Base-by-base conservation (phyloP, 768 basidiomycete species). In the Botryobasidium botryosum region DNA sequence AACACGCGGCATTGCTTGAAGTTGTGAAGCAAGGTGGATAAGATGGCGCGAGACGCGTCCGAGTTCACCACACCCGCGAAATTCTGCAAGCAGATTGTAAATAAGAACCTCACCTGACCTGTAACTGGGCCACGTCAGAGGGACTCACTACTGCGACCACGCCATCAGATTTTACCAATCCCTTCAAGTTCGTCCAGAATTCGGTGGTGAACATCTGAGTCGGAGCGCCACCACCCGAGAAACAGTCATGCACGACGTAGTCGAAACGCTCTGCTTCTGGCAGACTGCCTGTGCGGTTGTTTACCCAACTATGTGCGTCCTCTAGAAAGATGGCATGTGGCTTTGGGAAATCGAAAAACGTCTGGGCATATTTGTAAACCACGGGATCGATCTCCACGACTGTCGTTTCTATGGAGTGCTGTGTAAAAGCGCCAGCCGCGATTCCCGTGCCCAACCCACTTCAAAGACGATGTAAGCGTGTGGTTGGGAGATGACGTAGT, bases 361-460 rank as follows among this genome's bases (percentile, higher is more conserved):
- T 64, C 23, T 72, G 69, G 13, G 91, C 87, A 23, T 81, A 86
- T 12, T 73, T 64, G 57, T 91, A 90, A 17, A 97, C 90, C 1
- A 74, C 79, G 29, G 85, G 84, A 57, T 96, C 92, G 48, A 92
- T 83, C 60, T 97, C 92, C n/a, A 91, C 72, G 39, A 92, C 71
- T 1, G 87, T 85, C 4, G 80, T 78, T 5, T 69, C 64, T 21
- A 91, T 62, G 18, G 69, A 69, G 50, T 86, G 81, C 21, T 69
- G 66, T 37, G 72, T 65, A 51, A 97, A 75, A 0, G 85, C 70
- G 35, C 75, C 71, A 0, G 85, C 79, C 3, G 85, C 77, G 44
- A 84, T 76, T 4, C 92, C 91, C n/a, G 74, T 68, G 17, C 92
- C 92, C 25, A 96, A 72, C 7, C 92, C 92, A 59, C 91, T 94